Percentiles rank a stretch among this genome's conserved stretches.
These are phyloP conservation scores for Arabis alpina DNA, from an alignment of 345 rosid genomes.

Conservation along the genomic window DNA sequence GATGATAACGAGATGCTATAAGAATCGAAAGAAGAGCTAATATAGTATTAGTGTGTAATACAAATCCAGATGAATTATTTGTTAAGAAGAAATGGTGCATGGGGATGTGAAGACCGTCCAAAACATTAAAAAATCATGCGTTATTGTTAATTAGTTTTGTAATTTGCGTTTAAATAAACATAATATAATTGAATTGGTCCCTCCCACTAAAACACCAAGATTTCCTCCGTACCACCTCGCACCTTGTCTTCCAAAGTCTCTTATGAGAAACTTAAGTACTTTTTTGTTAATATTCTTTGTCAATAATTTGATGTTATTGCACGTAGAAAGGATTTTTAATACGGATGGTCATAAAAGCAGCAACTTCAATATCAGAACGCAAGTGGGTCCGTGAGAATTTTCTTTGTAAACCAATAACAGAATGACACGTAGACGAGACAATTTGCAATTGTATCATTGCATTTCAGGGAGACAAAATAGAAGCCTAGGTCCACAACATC, in stretches of 20 bases:
- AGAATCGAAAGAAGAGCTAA: constrained; percentile 3
- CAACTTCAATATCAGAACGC: constrained; percentile 14
- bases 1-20: constrained; percentile 12
- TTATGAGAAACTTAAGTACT: not conserved
- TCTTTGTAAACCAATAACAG: constrained; percentile 13
- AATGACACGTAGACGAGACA: constrained; percentile 34
- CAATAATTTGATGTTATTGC: constrained; percentile 29
- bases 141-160: not conserved
- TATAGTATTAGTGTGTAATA: too few relatives aligned
- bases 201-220: not conserved
- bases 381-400: constrained; percentile 20
- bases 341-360: constrained; percentile 27
- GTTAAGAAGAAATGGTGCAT: not conserved
- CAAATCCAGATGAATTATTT: not conserved
- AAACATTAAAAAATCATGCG: not conserved
- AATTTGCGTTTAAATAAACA: not conserved
- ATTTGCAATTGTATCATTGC: constrained; percentile 32
- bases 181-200: not conserved
- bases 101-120: constrained; percentile 1
- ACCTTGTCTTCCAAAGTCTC: constrained; percentile 20
- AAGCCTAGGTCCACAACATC: constrained; percentile 33
- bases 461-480: constrained; percentile 36
- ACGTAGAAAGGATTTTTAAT: constrained; percentile 15
- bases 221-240: constrained; percentile 17
- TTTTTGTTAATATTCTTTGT: not conserved